Evolutionary conservation across 345 rosid genomes (phyloP), one percentile per base, ranked within the genome.

Genomic region (Brassica juncea): DNA sequence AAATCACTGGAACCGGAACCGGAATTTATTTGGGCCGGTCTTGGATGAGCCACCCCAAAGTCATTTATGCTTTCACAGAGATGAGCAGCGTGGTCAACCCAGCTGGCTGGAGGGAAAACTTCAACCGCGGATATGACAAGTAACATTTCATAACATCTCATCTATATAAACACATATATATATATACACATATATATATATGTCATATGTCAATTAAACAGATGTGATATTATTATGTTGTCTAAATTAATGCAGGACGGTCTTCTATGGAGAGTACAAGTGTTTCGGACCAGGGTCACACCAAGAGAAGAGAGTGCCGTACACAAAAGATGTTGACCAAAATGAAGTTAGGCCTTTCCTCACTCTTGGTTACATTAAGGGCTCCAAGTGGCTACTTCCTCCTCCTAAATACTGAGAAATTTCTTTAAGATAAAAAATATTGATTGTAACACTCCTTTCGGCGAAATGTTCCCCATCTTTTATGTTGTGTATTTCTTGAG

Each of bases 11-110:
- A 11, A 42, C 63, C 0, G 90, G 84, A 12, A 74, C 11, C 0
- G 82, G 83, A 5, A 77, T 92, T 8, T 86, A 60, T 69, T 76
- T 90, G 77, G 95, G 98, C 5, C 75, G 97, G 72, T 88, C 93
- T 2, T 91, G 95, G 97, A 81, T 25, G 81, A 4, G 65, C 3
- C 82, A 67, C 32, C 89, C 98, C 0, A 76, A 68, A 59, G 89
- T 87, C 28, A 74, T 88, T 15, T 91, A 77, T 25, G 84, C 97
- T 16, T 89, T 80, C 77, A 82, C 90, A 8, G 28, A 28, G 35
- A 88, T 91, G 89, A 58, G 74, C 34, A 27, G 28, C 0, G 80
- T 83, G 21, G 68, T 91, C 7, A 1, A 47, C 55, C 85, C 89
- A 10, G 16, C 15, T 3, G 98, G 90, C n/a, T 93, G 93, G 98